These are phyloP conservation scores for Gilbertella persicaria DNA, from an alignment of 371 early-diverging fungal species.

Conservation along the genomic window DNA sequence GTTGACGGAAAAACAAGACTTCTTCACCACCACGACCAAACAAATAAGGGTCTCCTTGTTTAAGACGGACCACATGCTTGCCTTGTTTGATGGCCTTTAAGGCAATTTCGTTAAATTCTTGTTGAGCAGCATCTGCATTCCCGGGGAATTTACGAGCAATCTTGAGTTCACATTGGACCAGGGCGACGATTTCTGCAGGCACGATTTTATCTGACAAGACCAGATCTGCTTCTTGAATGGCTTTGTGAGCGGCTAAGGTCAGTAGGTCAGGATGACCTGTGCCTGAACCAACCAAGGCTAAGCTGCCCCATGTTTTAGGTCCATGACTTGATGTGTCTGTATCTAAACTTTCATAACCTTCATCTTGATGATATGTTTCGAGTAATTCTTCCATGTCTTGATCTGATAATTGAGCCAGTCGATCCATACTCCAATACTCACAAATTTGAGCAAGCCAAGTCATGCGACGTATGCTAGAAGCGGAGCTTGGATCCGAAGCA, in stretches of 20 bases:
- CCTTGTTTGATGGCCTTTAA: slow-evolving; percentile 66
- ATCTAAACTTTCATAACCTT: slow-evolving; percentile 50
- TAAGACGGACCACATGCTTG: slow-evolving; percentile 80
- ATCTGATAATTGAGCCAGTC: slow-evolving; percentile 57
- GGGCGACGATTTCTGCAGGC: slow-evolving; percentile 65
- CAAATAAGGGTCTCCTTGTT: slow-evolving; percentile 90
- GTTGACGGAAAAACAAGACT: slow-evolving; percentile 67
- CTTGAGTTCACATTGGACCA: slow-evolving; percentile 57
- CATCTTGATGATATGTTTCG: slow-evolving; percentile 67
- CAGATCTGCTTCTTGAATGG: slow-evolving; percentile 74
- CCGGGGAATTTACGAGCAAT: slow-evolving; percentile 78
- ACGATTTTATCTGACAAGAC: slow-evolving; percentile 87
- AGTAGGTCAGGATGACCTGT: slow-evolving; percentile 84
- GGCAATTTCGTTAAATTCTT: slow-evolving; percentile 73
- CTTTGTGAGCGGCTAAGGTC: slow-evolving; percentile 73
- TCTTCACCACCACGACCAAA: slow-evolving; percentile 95
- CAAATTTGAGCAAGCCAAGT: slow-evolving; percentile 74
- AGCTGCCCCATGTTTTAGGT: slow-evolving; percentile 13
- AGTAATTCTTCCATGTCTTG: slow-evolving; percentile 63
- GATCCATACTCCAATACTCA: slow-evolving; percentile 74
- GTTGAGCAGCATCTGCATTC: slow-evolving; percentile 78
- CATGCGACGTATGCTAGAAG: slow-evolving; percentile 65
- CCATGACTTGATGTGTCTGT: slow-evolving; percentile 4
- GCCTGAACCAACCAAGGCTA: slow-evolving; percentile 86
- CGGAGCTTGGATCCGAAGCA: slow-evolving; percentile 53